Base-by-base conservation (phyloP, 345 rosid species). In the Linum usitatissimum region DNA sequence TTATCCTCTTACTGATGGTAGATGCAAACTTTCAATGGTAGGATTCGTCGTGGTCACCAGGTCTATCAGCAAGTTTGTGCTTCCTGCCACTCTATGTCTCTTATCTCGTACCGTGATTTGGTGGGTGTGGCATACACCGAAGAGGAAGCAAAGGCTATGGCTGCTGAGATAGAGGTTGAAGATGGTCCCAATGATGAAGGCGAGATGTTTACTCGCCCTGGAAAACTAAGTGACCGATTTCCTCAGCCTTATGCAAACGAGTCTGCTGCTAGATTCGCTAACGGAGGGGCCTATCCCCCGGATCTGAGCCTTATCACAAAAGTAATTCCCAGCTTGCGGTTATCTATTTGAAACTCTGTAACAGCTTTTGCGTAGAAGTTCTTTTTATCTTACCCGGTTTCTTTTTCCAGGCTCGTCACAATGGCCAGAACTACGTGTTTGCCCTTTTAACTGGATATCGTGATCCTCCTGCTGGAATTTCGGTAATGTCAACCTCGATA, bases 131-230 rank as follows among this genome's bases (percentile, higher is more conserved):
- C 99, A 54, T 94, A 90, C 70, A 94, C 99, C 4, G 97, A 94
- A 78, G 99, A 94, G 60, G 99, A 94, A 77, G 79, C 79, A 23
- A 94, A 94, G 76, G 99, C 97, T 58, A 94, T 94, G 96, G 97
- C 97, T 18, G 97, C 99, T 65, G 97, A 94, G 81, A 86, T 94
- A 56, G 99, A 94, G 82, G 97, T 90, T 18, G 90, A 71, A 60
- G 97, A 94, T 77, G 99, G 99, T 65, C 99, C 99, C 67, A 94
- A 94, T 61, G 97, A 94, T 75, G 99, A 94, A 89, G 96, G 97
- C 67, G 97, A 90, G 83, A 88, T 84, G 99, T 94, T 84, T 73
- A 81, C 91, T 6, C 96, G 99, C 66, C 96, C 99, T 65, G 97
- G 99, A 66, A 90, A 90, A 78, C 96, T 94, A 71, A 88, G 97